Percentiles rank a stretch among this genome's conserved stretches.
These are phyloP conservation scores for Ustanciosporium gigantosporum DNA, from an alignment of 1,284 basidiomycete genomes.

Conservation along the genomic window DNA sequence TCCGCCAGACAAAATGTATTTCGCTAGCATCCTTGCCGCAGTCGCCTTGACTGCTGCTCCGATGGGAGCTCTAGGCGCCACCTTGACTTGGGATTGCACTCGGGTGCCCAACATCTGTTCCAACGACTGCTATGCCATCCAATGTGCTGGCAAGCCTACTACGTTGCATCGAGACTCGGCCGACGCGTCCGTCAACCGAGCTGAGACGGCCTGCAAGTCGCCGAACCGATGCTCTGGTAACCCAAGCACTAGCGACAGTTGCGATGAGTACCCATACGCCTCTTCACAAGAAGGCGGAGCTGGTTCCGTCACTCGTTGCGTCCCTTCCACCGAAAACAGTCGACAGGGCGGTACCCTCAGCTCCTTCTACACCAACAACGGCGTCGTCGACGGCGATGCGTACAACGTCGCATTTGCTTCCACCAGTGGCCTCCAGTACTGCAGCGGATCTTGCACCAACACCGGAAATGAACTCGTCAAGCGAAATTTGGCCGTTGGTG, in stretches of 20 bases:
- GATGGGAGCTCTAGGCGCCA: slow-evolving; percentile 6
- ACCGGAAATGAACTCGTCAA: slow-evolving; percentile 36
- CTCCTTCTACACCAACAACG: slow-evolving; percentile 36
- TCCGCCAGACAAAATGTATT: too few relatives aligned
- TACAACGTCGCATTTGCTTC: slow-evolving; percentile 41
- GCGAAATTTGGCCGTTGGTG: slow-evolving; percentile 3
- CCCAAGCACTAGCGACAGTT: slow-evolving; percentile 27
- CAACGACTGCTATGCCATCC: slow-evolving; percentile 45
- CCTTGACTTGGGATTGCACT: slow-evolving; percentile 42
- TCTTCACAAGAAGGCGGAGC: slow-evolving; percentile 40
- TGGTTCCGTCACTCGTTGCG: slow-evolving; percentile 40
- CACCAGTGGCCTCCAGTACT: slow-evolving; percentile 31
- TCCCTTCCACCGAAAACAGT: slow-evolving; percentile 36
- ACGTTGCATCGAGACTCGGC: slow-evolving; percentile 42
- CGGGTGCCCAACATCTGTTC: slow-evolving; percentile 51
- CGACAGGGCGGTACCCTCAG: slow-evolving; percentile 35
- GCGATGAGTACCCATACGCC: slow-evolving; percentile 47
- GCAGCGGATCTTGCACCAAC: slow-evolving; percentile 29
- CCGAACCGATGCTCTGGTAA: slow-evolving; percentile 44
- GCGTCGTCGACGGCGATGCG: slow-evolving; percentile 22
- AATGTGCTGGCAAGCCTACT: slow-evolving; percentile 36
- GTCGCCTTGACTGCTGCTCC: not conserved
- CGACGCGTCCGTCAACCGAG: slow-evolving; percentile 29
- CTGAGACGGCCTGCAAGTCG: slow-evolving; percentile 30
- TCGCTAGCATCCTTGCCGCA: slow-evolving; percentile 1